Conservation (phyloP, 2,329 filamentous ascomycete genomes). For the Tolypocladium ovalisporum region DNA sequence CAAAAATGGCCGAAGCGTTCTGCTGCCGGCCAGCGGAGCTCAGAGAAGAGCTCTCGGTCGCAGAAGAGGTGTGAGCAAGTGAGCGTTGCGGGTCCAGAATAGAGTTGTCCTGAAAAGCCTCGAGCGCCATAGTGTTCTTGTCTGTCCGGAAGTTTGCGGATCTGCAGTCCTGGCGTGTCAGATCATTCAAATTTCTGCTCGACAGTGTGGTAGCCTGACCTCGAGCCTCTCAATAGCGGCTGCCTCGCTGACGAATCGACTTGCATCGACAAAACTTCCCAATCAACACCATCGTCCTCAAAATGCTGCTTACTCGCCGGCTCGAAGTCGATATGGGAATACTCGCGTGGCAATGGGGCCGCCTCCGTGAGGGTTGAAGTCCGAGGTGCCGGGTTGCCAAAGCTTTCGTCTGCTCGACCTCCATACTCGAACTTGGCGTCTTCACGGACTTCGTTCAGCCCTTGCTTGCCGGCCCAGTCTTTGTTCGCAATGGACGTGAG, state of each 20-base stretch:
- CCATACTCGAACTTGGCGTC: conserved; percentile 17
- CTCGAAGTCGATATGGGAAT: background rate
- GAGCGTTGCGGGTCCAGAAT: background rate
- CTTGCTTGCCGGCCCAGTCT: background rate
- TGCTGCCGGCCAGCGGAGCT: conserved; percentile 24
- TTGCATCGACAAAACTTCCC: background rate
- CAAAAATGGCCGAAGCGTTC: conserved; percentile 36
- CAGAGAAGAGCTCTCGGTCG: conserved; percentile 8
- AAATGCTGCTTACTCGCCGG: background rate
- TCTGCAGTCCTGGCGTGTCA: background rate
- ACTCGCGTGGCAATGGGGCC: background rate
- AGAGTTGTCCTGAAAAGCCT: background rate
- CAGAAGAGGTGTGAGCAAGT: background rate
- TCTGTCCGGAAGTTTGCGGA: background rate
- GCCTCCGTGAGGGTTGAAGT: conserved; percentile 4
- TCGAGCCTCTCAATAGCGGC: conserved; percentile 2
- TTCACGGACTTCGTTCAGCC: conserved; percentile 9
- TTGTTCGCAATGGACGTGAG: conserved; percentile 12
- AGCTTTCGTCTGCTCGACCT: conserved; percentile 12
- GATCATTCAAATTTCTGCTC: background rate
- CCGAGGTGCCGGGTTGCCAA: conserved; percentile 14
- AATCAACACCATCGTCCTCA: conserved; percentile 2
- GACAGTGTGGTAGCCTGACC: background rate
- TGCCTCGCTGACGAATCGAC: background rate
- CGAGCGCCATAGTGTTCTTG: background rate